phyloP scores from a whole-genome alignment of 495 filamentous ascomycete species.

The Collariella sp. region DNA sequence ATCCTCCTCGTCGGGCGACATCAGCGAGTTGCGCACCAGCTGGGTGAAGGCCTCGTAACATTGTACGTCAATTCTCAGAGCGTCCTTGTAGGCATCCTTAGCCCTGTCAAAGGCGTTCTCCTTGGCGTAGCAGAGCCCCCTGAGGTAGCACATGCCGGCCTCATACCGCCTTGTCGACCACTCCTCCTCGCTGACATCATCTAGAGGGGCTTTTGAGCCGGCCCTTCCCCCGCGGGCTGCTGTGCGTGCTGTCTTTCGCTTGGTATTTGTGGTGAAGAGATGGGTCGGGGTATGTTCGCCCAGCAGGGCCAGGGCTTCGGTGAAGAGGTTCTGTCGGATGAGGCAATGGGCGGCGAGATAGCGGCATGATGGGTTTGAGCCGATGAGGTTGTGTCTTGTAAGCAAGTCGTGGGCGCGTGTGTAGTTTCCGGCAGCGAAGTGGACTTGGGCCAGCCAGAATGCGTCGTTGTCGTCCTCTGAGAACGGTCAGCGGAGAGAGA shows the following conservation, averaged over 20 bases:
- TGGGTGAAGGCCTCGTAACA: conserved; percentile 98
- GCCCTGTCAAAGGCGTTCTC: conserved; percentile 96
- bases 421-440: conserved; percentile 91
- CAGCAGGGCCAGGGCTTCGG: conserved; percentile 78
- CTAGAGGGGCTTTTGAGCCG: conserved; percentile 42
- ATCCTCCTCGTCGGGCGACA: conserved; percentile 97
- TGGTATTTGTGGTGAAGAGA: conserved; percentile 58
- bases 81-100: conserved; percentile 97
- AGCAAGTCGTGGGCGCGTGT: conserved; percentile 80
- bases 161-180: conserved; percentile 72
- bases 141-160: conserved; percentile 93
- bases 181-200: conserved; percentile 59
- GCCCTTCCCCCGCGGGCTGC: conserved; percentile 36
- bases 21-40: conserved; percentile 91
- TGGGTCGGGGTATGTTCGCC: conserved; percentile 90
- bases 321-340: conserved; percentile 80
- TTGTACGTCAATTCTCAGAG: conserved; percentile 91
- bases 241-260: conserved; percentile 43
- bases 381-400: conserved; percentile 71
- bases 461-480: conserved; percentile 17
- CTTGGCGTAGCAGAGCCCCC: conserved; percentile 91
- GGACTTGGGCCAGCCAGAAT: conserved; percentile 37
- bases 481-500: background rate
- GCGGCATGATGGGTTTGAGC: conserved; percentile 72
- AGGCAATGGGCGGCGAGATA: conserved; percentile 91